Evolutionary conservation across 2,329 filamentous ascomycete species (phyloP).

Genomic region (Calonectria montana): DNA sequence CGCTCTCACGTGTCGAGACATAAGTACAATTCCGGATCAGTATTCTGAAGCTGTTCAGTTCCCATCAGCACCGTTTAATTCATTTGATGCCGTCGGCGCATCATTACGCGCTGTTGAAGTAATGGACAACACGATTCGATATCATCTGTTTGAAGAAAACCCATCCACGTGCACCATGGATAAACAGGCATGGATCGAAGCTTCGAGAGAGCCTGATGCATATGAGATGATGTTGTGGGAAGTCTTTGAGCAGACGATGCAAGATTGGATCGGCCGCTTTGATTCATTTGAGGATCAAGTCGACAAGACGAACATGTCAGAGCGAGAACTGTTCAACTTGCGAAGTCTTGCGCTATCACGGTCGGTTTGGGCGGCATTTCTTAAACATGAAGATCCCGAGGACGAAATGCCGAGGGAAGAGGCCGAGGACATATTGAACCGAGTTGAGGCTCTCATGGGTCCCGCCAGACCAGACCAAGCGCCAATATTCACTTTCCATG

Average conservation of each 20-base stretch:
- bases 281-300: background rate
- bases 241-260: background rate
- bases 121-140: background rate
- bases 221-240: conserved; percentile 2
- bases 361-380: background rate
- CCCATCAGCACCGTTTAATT: background rate
- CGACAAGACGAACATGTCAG: background rate
- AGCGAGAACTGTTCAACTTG: background rate
- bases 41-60: background rate
- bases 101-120: background rate
- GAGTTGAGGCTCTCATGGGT: background rate
- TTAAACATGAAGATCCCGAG: background rate
- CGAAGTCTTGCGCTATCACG: background rate
- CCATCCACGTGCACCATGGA: no score
- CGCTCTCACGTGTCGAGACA: background rate
- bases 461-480: background rate
- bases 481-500: background rate
- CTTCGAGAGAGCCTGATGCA: background rate
- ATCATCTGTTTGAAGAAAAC: background rate
- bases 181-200: background rate
- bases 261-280: background rate
- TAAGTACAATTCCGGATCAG: background rate
- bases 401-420: background rate
- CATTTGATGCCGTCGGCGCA: background rate
- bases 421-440: background rate